Base-by-base conservation (phyloP, 2,329 filamentous ascomycete species). In the Xylaria sp. region DNA sequence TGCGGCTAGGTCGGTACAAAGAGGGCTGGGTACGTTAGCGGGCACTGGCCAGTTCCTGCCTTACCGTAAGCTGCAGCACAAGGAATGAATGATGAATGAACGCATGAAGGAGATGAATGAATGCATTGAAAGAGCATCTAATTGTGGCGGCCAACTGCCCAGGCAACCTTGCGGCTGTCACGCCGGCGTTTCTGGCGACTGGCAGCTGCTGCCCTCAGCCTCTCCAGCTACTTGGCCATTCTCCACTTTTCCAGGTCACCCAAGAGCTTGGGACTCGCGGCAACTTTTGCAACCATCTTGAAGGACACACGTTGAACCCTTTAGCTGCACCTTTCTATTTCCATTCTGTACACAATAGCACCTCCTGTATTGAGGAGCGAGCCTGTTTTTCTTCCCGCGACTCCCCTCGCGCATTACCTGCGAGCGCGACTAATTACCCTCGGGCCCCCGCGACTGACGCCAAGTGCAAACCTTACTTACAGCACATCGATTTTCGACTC, bases 271-370 rank as follows among this genome's bases (percentile, higher is more conserved):
- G 71, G 68, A 71, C 68, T 66, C 68, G 69, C 72, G 61, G 70
- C 72, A 72, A 71, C 73, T 72, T 73, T 75, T 74, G 69, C 72
- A 74, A 73, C 71, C 72, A 73, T 70, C 61, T 67, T 68, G 65
- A 68, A 68, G 70, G 69, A 63, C 61, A 65, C 31, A 33, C 68
- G 61, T 65, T 42, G 36, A 50, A 59, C 51, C 66, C 51, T 68
- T 57, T 53, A 59, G 45, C 63, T 56, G 61, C 58, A 51, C 60
- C 36, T 56, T 59, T 66, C 57, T 58, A 49, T 59, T 57, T 57
- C 50, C 29, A 63, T 66, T 55, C 31, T 66, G 69, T 68, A 68
- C 65, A 59, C 60, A 54, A 61, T 51, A 51, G 38, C 60, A 33
- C 47, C 36, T 54, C 55, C 55, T 63, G 44, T 58, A 47, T 44